A percentile compares a stretch with the other conserved stretches of the same genome.
Conservation (phyloP, 108 stramenopile species). For the Pseudonitzschia multistriata region DNA sequence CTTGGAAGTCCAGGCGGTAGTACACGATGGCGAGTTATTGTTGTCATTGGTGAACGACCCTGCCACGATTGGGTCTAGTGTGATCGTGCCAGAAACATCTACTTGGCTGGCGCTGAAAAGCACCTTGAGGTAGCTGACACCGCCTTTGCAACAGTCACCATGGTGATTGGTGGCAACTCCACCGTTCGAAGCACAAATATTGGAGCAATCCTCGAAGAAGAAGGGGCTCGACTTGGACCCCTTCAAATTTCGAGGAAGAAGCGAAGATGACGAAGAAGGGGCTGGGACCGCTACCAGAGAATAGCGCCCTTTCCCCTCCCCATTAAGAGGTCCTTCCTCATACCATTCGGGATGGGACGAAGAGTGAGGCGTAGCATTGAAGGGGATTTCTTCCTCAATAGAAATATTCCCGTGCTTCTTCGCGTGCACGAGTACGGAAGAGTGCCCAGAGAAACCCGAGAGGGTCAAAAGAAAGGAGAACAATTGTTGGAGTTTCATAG, state of each 20-base stretch:
- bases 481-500: slow-evolving; percentile 10
- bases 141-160: slow-evolving; percentile 14
- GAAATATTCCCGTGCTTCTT: not conserved
- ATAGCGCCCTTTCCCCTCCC: not conserved
- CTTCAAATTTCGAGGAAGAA: not conserved
- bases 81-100: not conserved
- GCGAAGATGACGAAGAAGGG: slow-evolving; percentile 8
- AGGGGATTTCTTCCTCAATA: not conserved
- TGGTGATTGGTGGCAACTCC: not conserved
- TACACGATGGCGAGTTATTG: not conserved
- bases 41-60: not conserved
- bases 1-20: too few species aligned
- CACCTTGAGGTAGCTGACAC: slow-evolving; percentile 17
- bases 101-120: not conserved
- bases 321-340: not conserved
- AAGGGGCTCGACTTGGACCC: not conserved
- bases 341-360: not conserved
- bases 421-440: slow-evolving; percentile 12
- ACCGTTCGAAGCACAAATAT: not conserved
- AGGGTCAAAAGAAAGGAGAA: slow-evolving; percentile 6
- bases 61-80: not conserved
- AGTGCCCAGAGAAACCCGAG: not conserved
- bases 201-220: slow-evolving; percentile 10
- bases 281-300: not conserved
- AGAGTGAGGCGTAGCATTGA: not conserved